phyloP scores from a whole-genome alignment of 768 basidiomycete species.

The Mycena leptocephala region DNA sequence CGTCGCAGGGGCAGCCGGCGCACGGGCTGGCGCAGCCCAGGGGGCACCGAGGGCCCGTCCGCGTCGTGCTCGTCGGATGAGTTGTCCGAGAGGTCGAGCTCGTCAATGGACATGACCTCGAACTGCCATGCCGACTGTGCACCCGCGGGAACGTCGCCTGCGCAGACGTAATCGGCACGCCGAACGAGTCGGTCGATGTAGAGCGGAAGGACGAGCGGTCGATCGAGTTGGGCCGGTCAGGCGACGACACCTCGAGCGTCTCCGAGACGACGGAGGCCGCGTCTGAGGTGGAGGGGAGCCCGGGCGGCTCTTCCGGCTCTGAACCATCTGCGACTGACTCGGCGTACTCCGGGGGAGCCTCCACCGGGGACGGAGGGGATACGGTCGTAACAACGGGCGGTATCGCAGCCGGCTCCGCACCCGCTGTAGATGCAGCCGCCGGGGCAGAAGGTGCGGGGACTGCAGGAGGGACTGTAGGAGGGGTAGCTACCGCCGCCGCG shows the following conservation, averaged over 20 bases:
- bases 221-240: slow-evolving; percentile 42
- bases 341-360: slow-evolving; percentile 19
- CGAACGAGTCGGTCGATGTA: slow-evolving; percentile 69
- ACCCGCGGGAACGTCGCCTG: slow-evolving; percentile 57
- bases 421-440: not conserved
- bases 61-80: slow-evolving; percentile 68
- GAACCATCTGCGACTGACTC: slow-evolving; percentile 3
- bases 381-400: slow-evolving; percentile 19
- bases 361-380: slow-evolving; percentile 24
- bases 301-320: not conserved
- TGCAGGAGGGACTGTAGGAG: not conserved
- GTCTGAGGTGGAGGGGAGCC: not conserved
- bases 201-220: slow-evolving; percentile 52
- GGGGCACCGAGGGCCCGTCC: slow-evolving; percentile 58
- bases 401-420: not conserved
- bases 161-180: slow-evolving; percentile 55
- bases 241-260: slow-evolving; percentile 14
- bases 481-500: not conserved
- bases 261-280: slow-evolving; percentile 20
- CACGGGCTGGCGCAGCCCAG: slow-evolving; percentile 69
- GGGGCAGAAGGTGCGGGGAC: not conserved
- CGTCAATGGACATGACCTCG: slow-evolving; percentile 85
- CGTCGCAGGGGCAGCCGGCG: slow-evolving; percentile 81
- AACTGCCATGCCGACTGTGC: slow-evolving; percentile 70
- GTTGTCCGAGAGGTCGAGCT: slow-evolving; percentile 85